These are phyloP conservation scores for Tetrahymena malaccensis DNA, from an alignment of 73 alveolate species.

Conservation along the genomic window DNA sequence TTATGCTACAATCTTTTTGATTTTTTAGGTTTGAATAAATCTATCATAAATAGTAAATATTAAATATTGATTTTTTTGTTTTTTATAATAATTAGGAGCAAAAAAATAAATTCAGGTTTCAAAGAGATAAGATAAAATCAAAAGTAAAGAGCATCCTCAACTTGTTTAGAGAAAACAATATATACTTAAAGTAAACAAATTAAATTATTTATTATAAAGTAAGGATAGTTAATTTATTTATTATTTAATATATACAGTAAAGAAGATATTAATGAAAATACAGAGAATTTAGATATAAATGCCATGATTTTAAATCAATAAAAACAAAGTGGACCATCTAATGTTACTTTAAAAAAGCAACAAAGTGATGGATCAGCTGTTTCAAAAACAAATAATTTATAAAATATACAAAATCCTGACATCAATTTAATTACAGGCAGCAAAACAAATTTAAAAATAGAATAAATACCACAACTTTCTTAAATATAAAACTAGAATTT, in stretches of 20 bases:
- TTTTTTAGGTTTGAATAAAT: too few species aligned
- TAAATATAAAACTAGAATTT: neutral
- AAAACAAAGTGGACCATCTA: neutral
- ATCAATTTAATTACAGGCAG: neutral
- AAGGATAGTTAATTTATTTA: too few species aligned
- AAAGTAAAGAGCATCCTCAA: neutral
- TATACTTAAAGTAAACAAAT: neutral
- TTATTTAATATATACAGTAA: neutral
- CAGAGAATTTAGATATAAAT: neutral
- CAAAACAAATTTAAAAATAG: neutral
- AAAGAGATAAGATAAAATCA: neutral
- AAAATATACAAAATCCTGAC: neutral
- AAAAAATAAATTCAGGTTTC: neutral
- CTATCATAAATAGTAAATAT: too few species aligned
- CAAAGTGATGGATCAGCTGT: neutral
- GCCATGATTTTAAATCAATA: neutral
- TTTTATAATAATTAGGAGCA: neutral
- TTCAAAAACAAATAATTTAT: neutral
- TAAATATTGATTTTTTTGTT: too few species aligned
- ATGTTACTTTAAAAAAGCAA: neutral
- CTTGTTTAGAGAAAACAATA: neutral
- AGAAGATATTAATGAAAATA: neutral
- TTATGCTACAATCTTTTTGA: too few species aligned
- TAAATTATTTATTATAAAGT: too few species aligned
- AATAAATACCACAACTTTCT: neutral